Percentiles rank a stretch among this genome's conserved stretches.
Conservation (phyloP, 345 rosid species). For the Salix dunnii region DNA sequence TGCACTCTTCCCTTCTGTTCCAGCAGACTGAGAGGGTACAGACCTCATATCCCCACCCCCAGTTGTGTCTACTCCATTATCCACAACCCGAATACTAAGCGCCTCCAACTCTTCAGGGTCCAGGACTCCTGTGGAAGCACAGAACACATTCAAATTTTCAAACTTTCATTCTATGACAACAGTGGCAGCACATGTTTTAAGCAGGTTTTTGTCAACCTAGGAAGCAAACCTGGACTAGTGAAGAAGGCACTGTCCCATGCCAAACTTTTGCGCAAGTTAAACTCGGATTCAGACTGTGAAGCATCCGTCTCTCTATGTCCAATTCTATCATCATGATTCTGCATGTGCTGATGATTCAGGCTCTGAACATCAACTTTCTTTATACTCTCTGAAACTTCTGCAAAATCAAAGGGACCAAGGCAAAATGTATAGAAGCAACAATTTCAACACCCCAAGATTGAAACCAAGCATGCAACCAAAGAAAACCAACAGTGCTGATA, state of each 20-base stretch:
- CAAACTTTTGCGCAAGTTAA: constrained; percentile 53
- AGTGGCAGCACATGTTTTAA: not conserved
- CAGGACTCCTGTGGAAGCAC: constrained; percentile 41
- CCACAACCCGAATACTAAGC: constrained; percentile 29
- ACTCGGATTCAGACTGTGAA: constrained; percentile 2
- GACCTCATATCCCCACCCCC: constrained; percentile 1
- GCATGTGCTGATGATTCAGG: not conserved
- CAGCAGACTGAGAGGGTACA: constrained; percentile 14
- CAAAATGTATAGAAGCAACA: not conserved
- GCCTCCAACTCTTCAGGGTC: constrained; percentile 57
- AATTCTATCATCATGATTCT: not conserved
- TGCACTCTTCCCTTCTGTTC: constrained; percentile 17
- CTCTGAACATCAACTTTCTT: constrained; percentile 20
- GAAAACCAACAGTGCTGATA: not conserved
- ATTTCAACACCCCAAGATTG: not conserved
- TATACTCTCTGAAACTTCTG: constrained; percentile 7
- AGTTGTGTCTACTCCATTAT: constrained; percentile 7
- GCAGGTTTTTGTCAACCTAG: not conserved
- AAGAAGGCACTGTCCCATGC: constrained; percentile 75
- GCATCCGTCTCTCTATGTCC: not conserved
- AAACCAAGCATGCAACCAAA: not conserved
- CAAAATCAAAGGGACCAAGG: not conserved
- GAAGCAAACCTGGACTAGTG: constrained; percentile 50
- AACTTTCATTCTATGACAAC: not conserved
- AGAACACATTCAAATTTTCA: not conserved